Evolutionary conservation across 345 rosid genomes (phyloP), one percentile per base, ranked within the genome.

Genomic region (Salix dunnii): DNA sequence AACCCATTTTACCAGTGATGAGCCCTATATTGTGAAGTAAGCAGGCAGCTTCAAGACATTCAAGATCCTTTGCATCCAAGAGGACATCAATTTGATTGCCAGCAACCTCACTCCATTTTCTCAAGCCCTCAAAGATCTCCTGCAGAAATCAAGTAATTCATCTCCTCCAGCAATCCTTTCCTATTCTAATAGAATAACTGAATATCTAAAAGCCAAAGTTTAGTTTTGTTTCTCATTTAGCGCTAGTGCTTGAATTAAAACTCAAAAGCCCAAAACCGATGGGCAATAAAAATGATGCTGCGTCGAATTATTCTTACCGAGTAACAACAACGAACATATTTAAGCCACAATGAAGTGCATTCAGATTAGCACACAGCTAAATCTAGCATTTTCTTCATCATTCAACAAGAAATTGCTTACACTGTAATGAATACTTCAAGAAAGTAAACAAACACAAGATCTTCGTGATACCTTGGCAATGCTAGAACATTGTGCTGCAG

Each of bases 1-100:
- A 90, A 76, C 94, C 91, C 83, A 85, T 90, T 85, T 86, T 86
- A 81, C 92, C 82, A 69, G 80, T 74, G 77, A 83, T 77, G 62
- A 84, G 81, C 55, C 97, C 97, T 12, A 88, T 77, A 74, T 82
- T 86, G 81, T 92, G 97, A 78, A 92, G 91, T 81, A 89, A 85
- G 77, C 94, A 92, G 18, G 97, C 91, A 81, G 90, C 97, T 82
- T 89, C 87, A 38, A 92, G 90, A 76, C 86, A 88, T 80, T 90
- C 94, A 74, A 89, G 85, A 84, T 88, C 87, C 78, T 87, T 90
- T 61, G 79, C 85, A 40, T 80, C 87, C 72, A 89, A 78, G 62
- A 74, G 58, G 76, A 74, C 58, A 7, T 49, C 60, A 71, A 83
- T 68, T 71, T 81, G 85, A 77, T 74, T 27, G 27, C 69, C 60